A percentile compares a stretch with the other conserved stretches of the same genome.
These are phyloP conservation scores for Boletus subcaerulescens DNA, from an alignment of 768 basidiomycete genomes.

Conservation along the genomic window DNA sequence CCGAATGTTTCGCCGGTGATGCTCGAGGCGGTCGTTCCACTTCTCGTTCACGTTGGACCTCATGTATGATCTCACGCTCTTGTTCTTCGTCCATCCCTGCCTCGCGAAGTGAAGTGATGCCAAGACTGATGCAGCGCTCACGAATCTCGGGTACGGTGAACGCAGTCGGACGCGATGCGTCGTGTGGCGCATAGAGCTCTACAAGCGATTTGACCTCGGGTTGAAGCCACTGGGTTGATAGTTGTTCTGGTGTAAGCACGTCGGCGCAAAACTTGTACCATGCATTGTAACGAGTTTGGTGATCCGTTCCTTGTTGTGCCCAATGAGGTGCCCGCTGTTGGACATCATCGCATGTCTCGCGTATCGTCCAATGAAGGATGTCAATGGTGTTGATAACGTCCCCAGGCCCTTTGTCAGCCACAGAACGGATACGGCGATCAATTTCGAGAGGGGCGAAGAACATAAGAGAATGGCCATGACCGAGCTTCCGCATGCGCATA, in stretches of 20 bases:
- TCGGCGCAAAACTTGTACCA: conserved; percentile 17
- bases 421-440: conserved; percentile 33
- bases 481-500: conserved; percentile 50
- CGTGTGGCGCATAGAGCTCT: conserved; percentile 29
- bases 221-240: conserved; percentile 35
- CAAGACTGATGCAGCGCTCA: conserved; percentile 28
- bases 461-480: conserved; percentile 41
- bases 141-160: conserved; percentile 17
- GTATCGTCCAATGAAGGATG: conserved; percentile 44
- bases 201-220: conserved; percentile 37
- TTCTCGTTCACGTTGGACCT: conserved; percentile 40
- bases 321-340: conserved; percentile 38
- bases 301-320: conserved; percentile 41
- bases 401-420: conserved; percentile 7
- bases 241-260: neutral
- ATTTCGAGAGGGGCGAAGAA: conserved; percentile 45
- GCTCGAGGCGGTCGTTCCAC: conserved; percentile 34
- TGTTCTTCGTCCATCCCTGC: conserved; percentile 42
- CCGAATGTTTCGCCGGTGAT: conserved; percentile 22
- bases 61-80: conserved; percentile 44
- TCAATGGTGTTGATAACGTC: conserved; percentile 24
- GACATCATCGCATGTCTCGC: conserved; percentile 41
- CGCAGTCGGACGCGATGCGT: conserved; percentile 2
- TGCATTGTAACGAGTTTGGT: conserved; percentile 24
- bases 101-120: conserved; percentile 19